Conservation (phyloP, 164 flowering plant species). For the Houttuynia cordata region DNA sequence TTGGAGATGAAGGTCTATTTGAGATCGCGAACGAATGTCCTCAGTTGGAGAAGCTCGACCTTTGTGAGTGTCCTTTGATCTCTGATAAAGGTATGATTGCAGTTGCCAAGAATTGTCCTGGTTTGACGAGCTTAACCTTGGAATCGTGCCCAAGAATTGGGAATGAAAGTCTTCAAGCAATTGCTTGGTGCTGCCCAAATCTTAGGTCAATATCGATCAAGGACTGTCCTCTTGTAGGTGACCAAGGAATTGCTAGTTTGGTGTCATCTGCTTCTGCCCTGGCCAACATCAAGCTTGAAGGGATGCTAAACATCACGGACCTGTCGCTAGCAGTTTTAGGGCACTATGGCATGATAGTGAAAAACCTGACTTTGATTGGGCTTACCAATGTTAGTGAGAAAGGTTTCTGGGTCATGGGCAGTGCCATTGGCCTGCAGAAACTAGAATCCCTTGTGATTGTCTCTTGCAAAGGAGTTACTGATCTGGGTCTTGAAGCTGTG, state of each 20-base stretch:
- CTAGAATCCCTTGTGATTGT: slow-evolving; percentile 30
- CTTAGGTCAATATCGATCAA: slow-evolving; percentile 45
- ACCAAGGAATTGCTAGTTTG: slow-evolving; percentile 60
- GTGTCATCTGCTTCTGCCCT: slow-evolving; percentile 43
- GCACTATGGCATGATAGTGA: slow-evolving; percentile 57
- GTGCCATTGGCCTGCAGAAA: slow-evolving; percentile 51
- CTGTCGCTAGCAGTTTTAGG: slow-evolving; percentile 77
- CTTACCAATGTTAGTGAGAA: slow-evolving; percentile 53
- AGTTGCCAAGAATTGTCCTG: slow-evolving; percentile 57
- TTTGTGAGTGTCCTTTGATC: slow-evolving; percentile 47
- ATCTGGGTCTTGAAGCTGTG: slow-evolving; percentile 51
- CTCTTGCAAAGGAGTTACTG: slow-evolving; percentile 57
- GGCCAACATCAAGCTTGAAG: slow-evolving; percentile 58
- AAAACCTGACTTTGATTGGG: slow-evolving; percentile 40
- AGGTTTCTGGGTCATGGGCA: slow-evolving; percentile 85
- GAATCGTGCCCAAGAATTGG: slow-evolving; percentile 65
- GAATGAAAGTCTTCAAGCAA: slow-evolving; percentile 48
- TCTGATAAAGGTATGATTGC: slow-evolving; percentile 56
- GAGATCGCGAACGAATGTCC: slow-evolving; percentile 64
- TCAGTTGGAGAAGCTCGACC: slow-evolving; percentile 61
- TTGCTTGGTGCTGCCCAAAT: slow-evolving; percentile 49
- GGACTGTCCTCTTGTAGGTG: slow-evolving; percentile 64
- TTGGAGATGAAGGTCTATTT: slow-evolving; percentile 50
- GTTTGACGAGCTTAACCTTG: slow-evolving; percentile 35
- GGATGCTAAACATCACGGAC: slow-evolving; percentile 44